A percentile compares a stretch with the other conserved stretches of the same genome.
phyloP scores from a whole-genome alignment of 1,284 basidiomycete species.

The Exobasidium cylindrosporum region DNA sequence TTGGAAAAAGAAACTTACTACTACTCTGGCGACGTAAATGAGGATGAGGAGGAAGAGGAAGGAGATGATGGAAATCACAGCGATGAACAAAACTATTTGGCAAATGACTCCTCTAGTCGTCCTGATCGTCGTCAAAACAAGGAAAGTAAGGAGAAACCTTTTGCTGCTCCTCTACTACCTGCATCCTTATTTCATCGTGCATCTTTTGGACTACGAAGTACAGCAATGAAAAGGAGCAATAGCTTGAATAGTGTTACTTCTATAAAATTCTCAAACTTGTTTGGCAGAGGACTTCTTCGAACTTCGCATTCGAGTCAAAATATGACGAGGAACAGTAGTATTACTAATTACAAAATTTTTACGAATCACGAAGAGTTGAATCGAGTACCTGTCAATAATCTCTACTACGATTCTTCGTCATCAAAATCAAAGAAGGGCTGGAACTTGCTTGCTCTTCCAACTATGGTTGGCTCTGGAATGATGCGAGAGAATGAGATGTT shows the following conservation, averaged over 20 bases:
- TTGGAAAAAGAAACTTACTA: background rate
- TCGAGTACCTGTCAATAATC: background rate
- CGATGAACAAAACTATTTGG: background rate
- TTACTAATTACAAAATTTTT: no score
- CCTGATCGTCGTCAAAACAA: background rate
- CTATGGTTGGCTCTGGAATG: background rate
- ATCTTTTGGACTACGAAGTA: background rate
- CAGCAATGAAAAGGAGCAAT: background rate
- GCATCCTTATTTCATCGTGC: constrained; percentile 5
- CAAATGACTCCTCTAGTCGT: background rate
- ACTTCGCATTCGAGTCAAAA: no score
- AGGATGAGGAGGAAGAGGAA: background rate
- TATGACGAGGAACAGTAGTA: no score
- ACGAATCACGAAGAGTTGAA: no score
- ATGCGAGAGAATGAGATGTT: background rate
- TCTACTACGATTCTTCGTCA: background rate
- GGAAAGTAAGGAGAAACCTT: background rate
- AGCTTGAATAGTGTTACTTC: no score
- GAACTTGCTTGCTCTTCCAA: background rate
- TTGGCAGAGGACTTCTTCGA: no score
- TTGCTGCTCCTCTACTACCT: background rate
- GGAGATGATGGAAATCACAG: background rate
- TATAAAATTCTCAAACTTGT: no score
- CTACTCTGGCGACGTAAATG: background rate
- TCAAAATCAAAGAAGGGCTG: background rate